Conservation (phyloP, 2,329 filamentous ascomycete species). For the Lasiodiplodia hormozganensis region DNA sequence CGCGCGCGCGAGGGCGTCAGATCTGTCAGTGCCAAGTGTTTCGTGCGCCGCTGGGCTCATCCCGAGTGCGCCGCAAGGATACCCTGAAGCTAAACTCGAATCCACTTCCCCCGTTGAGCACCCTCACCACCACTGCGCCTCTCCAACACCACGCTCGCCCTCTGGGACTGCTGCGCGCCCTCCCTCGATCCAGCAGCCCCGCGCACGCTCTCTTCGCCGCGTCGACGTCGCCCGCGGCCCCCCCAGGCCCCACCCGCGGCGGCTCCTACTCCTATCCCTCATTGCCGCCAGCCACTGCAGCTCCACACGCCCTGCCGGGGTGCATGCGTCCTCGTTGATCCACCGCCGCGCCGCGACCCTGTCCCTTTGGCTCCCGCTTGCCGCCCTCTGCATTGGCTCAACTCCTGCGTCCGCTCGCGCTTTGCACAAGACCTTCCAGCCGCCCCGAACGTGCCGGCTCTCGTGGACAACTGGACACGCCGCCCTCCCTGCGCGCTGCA, state of each 20-base stretch:
- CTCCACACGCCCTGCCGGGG: slow-evolving; percentile 18
- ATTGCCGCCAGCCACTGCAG: slow-evolving; percentile 28
- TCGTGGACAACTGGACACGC: slow-evolving; percentile 23
- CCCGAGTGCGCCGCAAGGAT: slow-evolving; percentile 24
- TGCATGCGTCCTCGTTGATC: slow-evolving; percentile 27
- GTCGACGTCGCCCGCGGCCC: neutral
- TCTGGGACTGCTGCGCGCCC: slow-evolving; percentile 23
- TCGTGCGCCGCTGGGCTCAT: slow-evolving; percentile 26
- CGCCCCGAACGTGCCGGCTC: slow-evolving; percentile 21
- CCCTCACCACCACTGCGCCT: slow-evolving; percentile 14
- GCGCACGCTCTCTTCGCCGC: slow-evolving; percentile 22
- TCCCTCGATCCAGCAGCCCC: slow-evolving; percentile 18
- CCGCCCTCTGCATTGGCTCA: slow-evolving; percentile 20
- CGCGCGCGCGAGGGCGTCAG: slow-evolving; percentile 19
- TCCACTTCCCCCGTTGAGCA: slow-evolving; percentile 21
- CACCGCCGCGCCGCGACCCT: slow-evolving; percentile 16
- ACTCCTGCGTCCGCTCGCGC: slow-evolving; percentile 20
- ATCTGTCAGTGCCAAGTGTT: slow-evolving; percentile 28
- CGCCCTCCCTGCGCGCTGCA: slow-evolving; percentile 20
- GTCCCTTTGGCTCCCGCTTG: slow-evolving; percentile 23
- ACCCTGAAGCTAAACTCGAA: slow-evolving; percentile 27
- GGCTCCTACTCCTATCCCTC: slow-evolving; percentile 29
- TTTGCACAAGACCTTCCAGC: slow-evolving; percentile 19
- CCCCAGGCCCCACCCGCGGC: slow-evolving; percentile 10
- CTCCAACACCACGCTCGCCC: neutral